These are phyloP conservation scores for Leccinum insolens DNA, from an alignment of 1,284 basidiomycete species.

Conservation along the genomic window DNA sequence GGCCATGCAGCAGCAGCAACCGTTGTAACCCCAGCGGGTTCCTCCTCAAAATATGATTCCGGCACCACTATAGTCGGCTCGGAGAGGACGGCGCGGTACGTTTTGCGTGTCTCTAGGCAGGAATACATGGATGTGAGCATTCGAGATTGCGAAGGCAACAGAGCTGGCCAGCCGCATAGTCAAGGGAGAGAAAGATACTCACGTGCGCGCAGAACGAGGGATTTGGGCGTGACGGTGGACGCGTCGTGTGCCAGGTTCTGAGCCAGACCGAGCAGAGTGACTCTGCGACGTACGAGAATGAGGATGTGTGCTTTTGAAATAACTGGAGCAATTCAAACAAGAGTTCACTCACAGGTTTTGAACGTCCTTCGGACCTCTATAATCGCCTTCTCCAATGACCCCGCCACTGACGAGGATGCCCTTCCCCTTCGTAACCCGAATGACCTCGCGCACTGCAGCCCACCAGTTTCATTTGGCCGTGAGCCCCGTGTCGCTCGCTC, in stretches of 20 bases:
- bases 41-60: conserved; percentile 2
- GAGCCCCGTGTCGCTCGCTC: conserved; percentile 53
- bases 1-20: not conserved
- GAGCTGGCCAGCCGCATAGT: not conserved
- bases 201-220: conserved; percentile 74
- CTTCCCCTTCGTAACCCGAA: conserved; percentile 77
- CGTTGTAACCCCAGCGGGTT: not conserved
- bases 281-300: conserved; percentile 38
- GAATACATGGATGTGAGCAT: not conserved
- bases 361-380: conserved; percentile 70
- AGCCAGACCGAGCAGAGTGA: conserved; percentile 65
- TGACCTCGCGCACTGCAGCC: conserved; percentile 73
- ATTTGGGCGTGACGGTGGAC: conserved; percentile 61
- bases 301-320: not conserved
- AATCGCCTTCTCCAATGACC: conserved; percentile 54
- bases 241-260: conserved; percentile 69
- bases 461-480: conserved; percentile 79
- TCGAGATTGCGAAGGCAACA: not conserved
- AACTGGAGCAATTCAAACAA: not conserved
- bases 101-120: conserved; percentile 52
- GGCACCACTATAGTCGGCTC: conserved; percentile 69
- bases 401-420: conserved; percentile 72
- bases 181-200: conserved; percentile 33
- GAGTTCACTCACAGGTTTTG: conserved; percentile 65
- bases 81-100: conserved; percentile 73